Evolutionary conservation across 257 asterid species (phyloP).

Genomic region (Fraxinus excelsior): DNA sequence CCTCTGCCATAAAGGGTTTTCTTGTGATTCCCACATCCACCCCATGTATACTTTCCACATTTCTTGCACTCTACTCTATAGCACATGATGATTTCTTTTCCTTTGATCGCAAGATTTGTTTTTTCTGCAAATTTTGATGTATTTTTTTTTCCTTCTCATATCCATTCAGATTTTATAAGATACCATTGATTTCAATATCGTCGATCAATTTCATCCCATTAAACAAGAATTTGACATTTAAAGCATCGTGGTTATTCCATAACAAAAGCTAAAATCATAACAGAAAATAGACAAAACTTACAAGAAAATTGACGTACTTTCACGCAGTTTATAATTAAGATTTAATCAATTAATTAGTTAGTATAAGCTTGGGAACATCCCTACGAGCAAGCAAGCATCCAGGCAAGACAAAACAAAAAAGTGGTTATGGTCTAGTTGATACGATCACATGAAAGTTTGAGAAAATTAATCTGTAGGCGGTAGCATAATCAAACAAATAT

Average conservation of each 20-base stretch:
- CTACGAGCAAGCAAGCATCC: constrained; percentile 22
- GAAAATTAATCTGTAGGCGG: neutral
- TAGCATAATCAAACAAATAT: too few relatives aligned
- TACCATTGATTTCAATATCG: constrained; percentile 30
- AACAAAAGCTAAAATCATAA: neutral
- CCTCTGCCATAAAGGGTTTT: constrained; percentile 41
- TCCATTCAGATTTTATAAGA: constrained; percentile 4
- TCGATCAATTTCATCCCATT: constrained; percentile 24
- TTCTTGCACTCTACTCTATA: constrained; percentile 56
- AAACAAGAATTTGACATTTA: neutral
- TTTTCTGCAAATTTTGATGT: neutral
- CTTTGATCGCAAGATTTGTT: too few relatives aligned
- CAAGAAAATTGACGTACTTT: neutral
- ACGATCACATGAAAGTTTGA: constrained; percentile 38
- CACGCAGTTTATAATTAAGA: neutral
- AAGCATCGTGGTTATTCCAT: too few relatives aligned
- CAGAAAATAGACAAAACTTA: neutral
- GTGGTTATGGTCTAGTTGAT: constrained; percentile 10
- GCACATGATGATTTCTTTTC: constrained; percentile 42
- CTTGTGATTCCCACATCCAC: constrained; percentile 70
- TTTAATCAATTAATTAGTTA: neutral
- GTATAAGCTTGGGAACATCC: constrained; percentile 9
- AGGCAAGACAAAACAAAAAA: constrained; percentile 38
- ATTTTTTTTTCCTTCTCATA: neutral
- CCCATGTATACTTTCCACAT: constrained; percentile 66